A percentile compares a stretch with the other conserved stretches of the same genome.
phyloP scores from a whole-genome alignment of 2,329 filamentous ascomycete genomes.

The Aureobasidium musti region DNA sequence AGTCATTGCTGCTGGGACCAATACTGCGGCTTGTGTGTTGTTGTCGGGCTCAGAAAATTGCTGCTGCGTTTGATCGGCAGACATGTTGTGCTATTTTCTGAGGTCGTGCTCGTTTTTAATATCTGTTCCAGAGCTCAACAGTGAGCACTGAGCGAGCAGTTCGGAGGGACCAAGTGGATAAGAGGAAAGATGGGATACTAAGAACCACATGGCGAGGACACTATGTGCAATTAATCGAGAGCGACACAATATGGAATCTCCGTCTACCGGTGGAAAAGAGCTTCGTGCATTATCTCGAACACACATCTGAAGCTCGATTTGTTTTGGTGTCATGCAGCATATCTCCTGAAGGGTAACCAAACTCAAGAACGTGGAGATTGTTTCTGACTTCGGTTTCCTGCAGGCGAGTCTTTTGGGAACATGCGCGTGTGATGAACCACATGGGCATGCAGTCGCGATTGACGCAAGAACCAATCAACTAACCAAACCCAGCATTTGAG shows the following conservation, averaged over 20 bases:
- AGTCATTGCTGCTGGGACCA: conserved; percentile 13
- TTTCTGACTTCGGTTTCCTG: conserved; percentile 11
- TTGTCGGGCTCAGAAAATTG: neutral
- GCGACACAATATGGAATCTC: neutral
- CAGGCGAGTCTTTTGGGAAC: neutral
- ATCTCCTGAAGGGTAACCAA: neutral
- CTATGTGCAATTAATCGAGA: neutral
- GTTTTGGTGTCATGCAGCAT: conserved; percentile 10
- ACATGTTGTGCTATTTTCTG: neutral
- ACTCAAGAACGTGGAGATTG: neutral
- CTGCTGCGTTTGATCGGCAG: conserved; percentile 6
- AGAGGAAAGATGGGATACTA: neutral
- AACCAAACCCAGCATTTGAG: neutral
- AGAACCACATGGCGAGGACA: conserved; percentile 14
- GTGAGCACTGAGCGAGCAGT: neutral
- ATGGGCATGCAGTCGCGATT: neutral
- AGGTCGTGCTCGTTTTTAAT: neutral
- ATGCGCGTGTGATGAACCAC: neutral
- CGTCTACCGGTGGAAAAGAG: neutral
- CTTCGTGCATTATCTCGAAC: conserved; percentile 17
- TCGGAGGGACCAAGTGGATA: neutral
- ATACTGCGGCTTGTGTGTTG: neutral
- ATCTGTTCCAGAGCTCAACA: neutral
- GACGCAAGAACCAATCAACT: neutral
- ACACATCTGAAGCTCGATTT: neutral